Conservation (phyloP, 129 eudicot species). For the Rutidosis leptorrhynchoides region DNA sequence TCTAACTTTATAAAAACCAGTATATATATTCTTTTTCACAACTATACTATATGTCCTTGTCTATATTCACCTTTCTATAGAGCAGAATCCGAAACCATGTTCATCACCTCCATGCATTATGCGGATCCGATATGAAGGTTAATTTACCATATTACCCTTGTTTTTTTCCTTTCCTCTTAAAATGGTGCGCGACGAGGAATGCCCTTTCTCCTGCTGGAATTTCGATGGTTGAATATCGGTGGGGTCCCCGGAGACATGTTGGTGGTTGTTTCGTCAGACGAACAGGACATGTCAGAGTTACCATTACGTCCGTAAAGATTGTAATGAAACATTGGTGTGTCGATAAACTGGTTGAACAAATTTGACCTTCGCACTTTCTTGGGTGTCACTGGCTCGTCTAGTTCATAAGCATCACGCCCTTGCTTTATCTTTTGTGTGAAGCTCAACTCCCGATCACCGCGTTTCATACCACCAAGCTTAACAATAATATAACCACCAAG, state of each 20-base stretch:
- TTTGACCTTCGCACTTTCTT: conserved; percentile 49
- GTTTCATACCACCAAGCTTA: conserved; percentile 65
- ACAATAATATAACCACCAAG: background rate
- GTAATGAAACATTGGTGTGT: conserved; percentile 22
- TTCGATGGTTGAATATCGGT: conserved; percentile 53
- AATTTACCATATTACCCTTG: conserved; percentile 9
- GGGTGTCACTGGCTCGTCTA: conserved; percentile 53
- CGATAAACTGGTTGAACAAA: conserved; percentile 33
- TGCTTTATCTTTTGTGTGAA: conserved; percentile 46
- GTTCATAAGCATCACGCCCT: conserved; percentile 37
- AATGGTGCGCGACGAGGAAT: conserved; percentile 80
- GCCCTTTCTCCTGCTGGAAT: conserved; percentile 77
- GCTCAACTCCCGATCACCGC: conserved; percentile 59
- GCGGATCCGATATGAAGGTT: conserved; percentile 7
- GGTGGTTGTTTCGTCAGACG: conserved; percentile 38
- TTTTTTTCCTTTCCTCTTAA: conserved; percentile 9
- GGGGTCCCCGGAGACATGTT: conserved; percentile 71
- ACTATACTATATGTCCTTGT: conserved; percentile 32
- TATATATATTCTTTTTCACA: conserved; percentile 32
- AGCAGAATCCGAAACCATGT: conserved; percentile 15
- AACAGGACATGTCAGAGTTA: conserved; percentile 30
- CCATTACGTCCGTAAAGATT: conserved; percentile 22
- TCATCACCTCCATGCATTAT: conserved; percentile 1
- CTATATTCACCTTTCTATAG: conserved; percentile 27
- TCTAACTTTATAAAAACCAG: conserved; percentile 29